Percentiles rank a stretch among this genome's conserved stretches.
Conservation (phyloP, 768 basidiomycete genomes). For the Amylocystis lapponica region DNA sequence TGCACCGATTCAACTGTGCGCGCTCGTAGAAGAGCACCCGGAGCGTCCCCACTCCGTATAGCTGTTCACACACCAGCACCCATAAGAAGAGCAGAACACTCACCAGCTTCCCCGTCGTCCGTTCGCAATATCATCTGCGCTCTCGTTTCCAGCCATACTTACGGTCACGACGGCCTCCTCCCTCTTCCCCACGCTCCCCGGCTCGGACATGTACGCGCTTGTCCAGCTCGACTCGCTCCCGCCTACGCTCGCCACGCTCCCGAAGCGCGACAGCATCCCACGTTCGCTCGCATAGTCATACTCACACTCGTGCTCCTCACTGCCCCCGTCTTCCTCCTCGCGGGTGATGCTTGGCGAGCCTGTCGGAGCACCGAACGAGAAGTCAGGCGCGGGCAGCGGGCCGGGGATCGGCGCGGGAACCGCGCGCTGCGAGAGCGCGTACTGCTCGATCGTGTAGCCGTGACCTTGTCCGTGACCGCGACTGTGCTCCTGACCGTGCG, state of each 20-base stretch:
- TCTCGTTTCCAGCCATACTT: not conserved
- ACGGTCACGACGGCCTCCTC: slow-evolving; percentile 6
- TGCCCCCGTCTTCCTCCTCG: not conserved
- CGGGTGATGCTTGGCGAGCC: slow-evolving; percentile 7
- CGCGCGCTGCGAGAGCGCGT: slow-evolving; percentile 14
- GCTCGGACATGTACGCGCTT: slow-evolving; percentile 20
- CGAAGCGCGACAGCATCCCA: slow-evolving; percentile 18
- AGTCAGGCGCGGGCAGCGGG: slow-evolving; percentile 22
- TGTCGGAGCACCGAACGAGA: slow-evolving; percentile 20
- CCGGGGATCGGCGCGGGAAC: slow-evolving; percentile 16
- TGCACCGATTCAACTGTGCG: not conserved
- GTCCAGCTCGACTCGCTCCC: slow-evolving; percentile 25
- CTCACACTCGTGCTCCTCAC: slow-evolving; percentile 6
- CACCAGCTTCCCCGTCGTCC: slow-evolving; percentile 2
- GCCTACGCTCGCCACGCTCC: slow-evolving; percentile 20
- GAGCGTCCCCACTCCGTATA: not conserved
- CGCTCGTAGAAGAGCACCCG: not conserved
- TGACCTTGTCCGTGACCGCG: no score
- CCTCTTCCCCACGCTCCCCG: slow-evolving; percentile 11
- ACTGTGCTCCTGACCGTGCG: not conserved
- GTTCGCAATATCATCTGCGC: not conserved
- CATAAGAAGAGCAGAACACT: not conserved
- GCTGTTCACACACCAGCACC: not conserved
- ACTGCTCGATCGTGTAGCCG: no score
- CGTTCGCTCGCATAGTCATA: slow-evolving; percentile 8